Percentiles rank a stretch among this genome's conserved stretches.
Conservation (phyloP, 129 eudicot genomes). For the Flaveria brownii region DNA sequence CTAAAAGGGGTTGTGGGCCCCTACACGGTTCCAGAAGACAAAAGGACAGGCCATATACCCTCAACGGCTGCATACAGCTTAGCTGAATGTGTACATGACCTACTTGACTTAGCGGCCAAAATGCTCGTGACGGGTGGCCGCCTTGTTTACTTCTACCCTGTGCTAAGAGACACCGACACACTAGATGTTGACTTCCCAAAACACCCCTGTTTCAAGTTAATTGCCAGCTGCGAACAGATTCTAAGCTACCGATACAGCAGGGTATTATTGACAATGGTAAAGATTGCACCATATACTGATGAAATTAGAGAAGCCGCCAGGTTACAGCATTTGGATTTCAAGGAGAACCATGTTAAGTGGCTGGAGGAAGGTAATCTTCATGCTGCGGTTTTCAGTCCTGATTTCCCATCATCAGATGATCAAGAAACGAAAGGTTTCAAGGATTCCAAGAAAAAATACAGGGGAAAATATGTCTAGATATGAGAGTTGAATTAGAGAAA, state of each 20-base stretch:
- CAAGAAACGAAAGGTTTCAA: constrained; percentile 50
- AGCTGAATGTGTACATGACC: constrained; percentile 87
- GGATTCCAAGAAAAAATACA: constrained; percentile 77
- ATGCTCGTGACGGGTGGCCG: constrained; percentile 94
- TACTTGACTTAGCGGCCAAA: constrained; percentile 83
- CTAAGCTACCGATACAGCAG: constrained; percentile 87
- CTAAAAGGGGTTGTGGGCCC: constrained; percentile 82
- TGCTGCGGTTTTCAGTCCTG: constrained; percentile 84
- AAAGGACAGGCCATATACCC: constrained; percentile 84
- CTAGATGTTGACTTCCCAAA: constrained; percentile 69
- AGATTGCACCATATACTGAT: constrained; percentile 66
- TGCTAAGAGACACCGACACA: constrained; percentile 69
- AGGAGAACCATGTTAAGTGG: constrained; percentile 90
- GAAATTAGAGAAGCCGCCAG: constrained; percentile 74
- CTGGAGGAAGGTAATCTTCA: constrained; percentile 92
- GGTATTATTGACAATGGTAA: constrained; percentile 92
- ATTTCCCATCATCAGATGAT: constrained; percentile 29
- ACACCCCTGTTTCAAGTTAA: constrained; percentile 84
- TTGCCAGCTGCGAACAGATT: constrained; percentile 80
- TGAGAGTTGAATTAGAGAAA: constrained; percentile 1
- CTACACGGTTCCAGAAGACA: constrained; percentile 80
- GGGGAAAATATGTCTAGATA: constrained; percentile 86
- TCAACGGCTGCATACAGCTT: constrained; percentile 92
- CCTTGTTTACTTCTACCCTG: constrained; percentile 88
- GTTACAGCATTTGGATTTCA: constrained; percentile 72